Conservation (phyloP, 2,329 filamentous ascomycete genomes). For the Whalleya microplaca region DNA sequence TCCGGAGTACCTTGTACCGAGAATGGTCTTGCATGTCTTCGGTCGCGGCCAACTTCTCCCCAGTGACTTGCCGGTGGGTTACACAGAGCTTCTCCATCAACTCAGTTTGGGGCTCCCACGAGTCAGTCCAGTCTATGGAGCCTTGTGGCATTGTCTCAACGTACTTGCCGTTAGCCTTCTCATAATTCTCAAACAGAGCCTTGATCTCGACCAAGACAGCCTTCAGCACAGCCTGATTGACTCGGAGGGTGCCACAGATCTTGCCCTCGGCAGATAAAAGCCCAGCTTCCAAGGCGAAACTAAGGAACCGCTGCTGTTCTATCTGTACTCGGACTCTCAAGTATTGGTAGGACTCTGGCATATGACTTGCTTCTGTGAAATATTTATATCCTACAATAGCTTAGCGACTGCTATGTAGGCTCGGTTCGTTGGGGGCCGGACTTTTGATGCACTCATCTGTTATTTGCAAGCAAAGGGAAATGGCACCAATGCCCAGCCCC, state of each 20-base stretch:
- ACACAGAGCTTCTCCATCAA: conserved; percentile 1
- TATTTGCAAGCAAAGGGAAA: conserved; percentile 4
- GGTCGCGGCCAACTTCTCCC: neutral
- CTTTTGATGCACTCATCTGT: conserved; percentile 9
- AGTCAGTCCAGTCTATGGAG: neutral
- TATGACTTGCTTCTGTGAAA: conserved; percentile 9
- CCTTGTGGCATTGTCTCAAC: neutral
- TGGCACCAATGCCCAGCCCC: conserved; percentile 2
- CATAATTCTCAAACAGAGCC: conserved; percentile 1
- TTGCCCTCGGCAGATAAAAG: conserved; percentile 1
- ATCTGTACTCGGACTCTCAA: conserved; percentile 7
- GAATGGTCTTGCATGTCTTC: neutral
- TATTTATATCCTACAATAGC: conserved; percentile 6
- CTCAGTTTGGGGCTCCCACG: conserved; percentile 1
- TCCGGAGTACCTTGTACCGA: neutral
- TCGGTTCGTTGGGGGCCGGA: neutral
- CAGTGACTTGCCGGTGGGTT: neutral
- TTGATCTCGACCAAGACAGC: conserved; percentile 7
- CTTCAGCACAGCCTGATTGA: conserved; percentile 5
- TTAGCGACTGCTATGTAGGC: neutral
- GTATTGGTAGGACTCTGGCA: conserved; percentile 8
- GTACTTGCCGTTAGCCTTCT: conserved; percentile 1
- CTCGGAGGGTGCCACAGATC: conserved; percentile 5
- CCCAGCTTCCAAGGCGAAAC: conserved; percentile 8
- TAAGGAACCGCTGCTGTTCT: conserved; percentile 16